These are phyloP conservation scores for Steccherinum ochraceum DNA, from an alignment of 768 basidiomycete genomes.

Conservation along the genomic window DNA sequence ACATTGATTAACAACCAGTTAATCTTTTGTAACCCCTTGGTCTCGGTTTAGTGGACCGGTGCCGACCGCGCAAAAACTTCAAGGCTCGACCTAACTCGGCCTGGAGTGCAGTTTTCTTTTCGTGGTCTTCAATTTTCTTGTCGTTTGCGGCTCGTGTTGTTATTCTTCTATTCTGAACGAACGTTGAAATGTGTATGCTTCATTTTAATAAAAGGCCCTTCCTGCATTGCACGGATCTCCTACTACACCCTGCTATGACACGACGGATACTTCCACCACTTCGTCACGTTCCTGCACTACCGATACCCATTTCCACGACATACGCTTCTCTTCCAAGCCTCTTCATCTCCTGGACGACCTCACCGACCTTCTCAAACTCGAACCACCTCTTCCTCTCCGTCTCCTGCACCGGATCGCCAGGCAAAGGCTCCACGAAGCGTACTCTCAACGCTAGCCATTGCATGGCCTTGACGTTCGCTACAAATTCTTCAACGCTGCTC, in stretches of 20 bases:
- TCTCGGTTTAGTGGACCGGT: too few relatives aligned
- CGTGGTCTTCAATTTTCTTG: too few relatives aligned
- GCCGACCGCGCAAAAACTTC: not conserved
- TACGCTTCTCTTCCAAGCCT: slow-evolving; percentile 46
- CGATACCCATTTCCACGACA: slow-evolving; percentile 62
- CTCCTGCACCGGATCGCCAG: not conserved
- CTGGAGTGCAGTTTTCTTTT: not conserved
- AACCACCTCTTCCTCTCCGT: slow-evolving; percentile 33
- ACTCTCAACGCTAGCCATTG: slow-evolving; percentile 71
- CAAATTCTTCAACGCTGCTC: slow-evolving; percentile 54
- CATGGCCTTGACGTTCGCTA: slow-evolving; percentile 63
- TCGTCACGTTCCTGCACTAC: slow-evolving; percentile 27
- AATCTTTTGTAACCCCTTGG: too few relatives aligned
- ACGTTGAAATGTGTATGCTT: too few relatives aligned
- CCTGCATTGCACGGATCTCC: too few relatives aligned
- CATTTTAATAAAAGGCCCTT: too few relatives aligned
- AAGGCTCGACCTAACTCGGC: not conserved
- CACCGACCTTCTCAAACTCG: slow-evolving; percentile 64
- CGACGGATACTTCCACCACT: too few relatives aligned
- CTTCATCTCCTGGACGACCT: slow-evolving; percentile 64
- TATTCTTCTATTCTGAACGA: too few relatives aligned
- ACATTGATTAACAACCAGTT: too few relatives aligned
- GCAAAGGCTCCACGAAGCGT: slow-evolving; percentile 49
- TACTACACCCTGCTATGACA: too few relatives aligned
- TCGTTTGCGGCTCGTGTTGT: too few relatives aligned